Percentiles rank a stretch among this genome's conserved stretches.
Evolutionary conservation across 306 rosid genomes (phyloP).

Genomic region (Argentina anserina): DNA sequence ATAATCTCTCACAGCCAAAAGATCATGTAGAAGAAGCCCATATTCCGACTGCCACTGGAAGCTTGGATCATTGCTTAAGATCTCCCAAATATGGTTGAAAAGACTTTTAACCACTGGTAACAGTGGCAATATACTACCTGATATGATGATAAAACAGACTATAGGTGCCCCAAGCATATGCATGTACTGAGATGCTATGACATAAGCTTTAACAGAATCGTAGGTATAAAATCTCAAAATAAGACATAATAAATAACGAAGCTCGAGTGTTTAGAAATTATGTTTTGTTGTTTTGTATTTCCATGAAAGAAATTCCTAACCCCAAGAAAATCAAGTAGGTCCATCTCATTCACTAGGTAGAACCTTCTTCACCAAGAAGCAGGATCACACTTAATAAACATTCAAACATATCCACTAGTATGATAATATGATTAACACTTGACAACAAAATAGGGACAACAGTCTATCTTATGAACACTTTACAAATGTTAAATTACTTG

Average conservation of each 20-base stretch:
- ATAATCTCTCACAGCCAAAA: slow-evolving; percentile 67
- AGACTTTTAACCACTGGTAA: slow-evolving; percentile 61
- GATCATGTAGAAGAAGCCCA: slow-evolving; percentile 69
- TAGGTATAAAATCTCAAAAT: not conserved
- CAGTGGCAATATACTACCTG: slow-evolving; percentile 59
- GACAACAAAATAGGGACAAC: too few relatives aligned
- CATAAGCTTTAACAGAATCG: not conserved
- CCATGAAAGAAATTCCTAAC: too few relatives aligned
- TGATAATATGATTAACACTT: too few relatives aligned
- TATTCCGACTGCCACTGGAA: slow-evolving; percentile 81
- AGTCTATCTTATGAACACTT: too few relatives aligned
- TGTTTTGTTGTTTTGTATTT: too few relatives aligned
- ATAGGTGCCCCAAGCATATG: not conserved
- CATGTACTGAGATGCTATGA: not conserved
- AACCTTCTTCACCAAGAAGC: too few relatives aligned
- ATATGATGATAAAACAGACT: slow-evolving; percentile 20
- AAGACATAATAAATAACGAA: not conserved
- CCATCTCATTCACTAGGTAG: too few relatives aligned
- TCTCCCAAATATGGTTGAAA: slow-evolving; percentile 74
- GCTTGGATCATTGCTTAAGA: slow-evolving; percentile 68
- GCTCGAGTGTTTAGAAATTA: too few relatives aligned
- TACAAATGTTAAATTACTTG: too few relatives aligned
- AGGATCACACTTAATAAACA: too few relatives aligned
- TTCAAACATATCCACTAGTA: too few relatives aligned
- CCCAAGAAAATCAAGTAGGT: too few relatives aligned